Base-by-base conservation (phyloP, 2,329 filamentous ascomycete species). In the Aspergillus quadrilineatus region DNA sequence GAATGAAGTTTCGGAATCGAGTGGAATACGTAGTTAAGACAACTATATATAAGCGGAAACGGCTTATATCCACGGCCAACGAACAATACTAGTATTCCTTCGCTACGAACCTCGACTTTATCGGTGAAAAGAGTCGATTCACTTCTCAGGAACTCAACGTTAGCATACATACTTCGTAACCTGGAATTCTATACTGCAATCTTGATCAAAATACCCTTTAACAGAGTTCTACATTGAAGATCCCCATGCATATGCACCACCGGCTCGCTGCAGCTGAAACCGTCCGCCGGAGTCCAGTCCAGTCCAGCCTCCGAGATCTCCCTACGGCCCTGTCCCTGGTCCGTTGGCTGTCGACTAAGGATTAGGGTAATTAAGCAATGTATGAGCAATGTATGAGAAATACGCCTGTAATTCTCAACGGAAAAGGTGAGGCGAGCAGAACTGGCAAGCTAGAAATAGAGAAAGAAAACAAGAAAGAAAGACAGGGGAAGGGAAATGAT, bases 211-310 rank as follows among this genome's bases (percentile, higher is more conserved):
- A 22, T 22, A 22, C 41, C 42, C 26, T 30, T 10, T 10, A 30
- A 12, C 22, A 14, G 14, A 26, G 43, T 6, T 29, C 34, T 48
- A 54, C 32, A 7, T 9, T n/a, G 29, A 10, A 37, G 42, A 56
- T 50, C 53, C 51, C 59, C 56, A 59, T 60, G 61, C 60, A 63
- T 63, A 63, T 65, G 63, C 63, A 65, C 51, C 56, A 62, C 45
- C 62, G 63, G 63, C 58, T 62, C 51, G 61, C 56, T 63, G 63
- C 63, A 63, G 63, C 58, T 63, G 63, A 65, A 22, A 37, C 34
- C 34, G 34, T 14, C 34, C 34, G 34, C 34, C 34, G 14, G 34
- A 47, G 30, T 9, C 34, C n/a, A 50, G 32, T n/a, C 15, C 17
- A 41, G 12, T n/a, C 32, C 45, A 17, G 17, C 6, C 17, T 37